A percentile compares a stretch with the other conserved stretches of the same genome.
phyloP scores from a whole-genome alignment of 257 asterid genomes.

The Solanum etuberosum region DNA sequence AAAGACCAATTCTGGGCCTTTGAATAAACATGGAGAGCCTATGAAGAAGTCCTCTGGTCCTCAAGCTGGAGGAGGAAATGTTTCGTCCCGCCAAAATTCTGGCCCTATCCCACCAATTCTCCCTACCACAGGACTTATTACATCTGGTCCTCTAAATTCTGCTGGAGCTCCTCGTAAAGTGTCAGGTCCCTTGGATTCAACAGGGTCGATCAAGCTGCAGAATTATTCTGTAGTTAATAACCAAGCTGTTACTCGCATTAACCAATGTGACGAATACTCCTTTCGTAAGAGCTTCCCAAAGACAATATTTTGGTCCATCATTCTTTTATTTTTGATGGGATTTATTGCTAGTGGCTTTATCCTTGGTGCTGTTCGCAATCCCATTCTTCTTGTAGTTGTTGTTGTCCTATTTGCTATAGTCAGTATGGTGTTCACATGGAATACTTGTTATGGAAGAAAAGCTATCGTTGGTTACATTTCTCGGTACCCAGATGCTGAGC shows the following conservation, averaged over 20 bases:
- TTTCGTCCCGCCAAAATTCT: slow-evolving; percentile 55
- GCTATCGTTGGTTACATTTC: slow-evolving; percentile 53
- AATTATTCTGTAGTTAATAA: slow-evolving; percentile 43
- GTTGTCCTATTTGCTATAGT: slow-evolving; percentile 34
- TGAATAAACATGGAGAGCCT: slow-evolving; percentile 85
- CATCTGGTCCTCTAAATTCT: slow-evolving; percentile 74
- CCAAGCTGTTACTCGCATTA: slow-evolving; percentile 68
- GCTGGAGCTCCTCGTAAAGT: slow-evolving; percentile 70
- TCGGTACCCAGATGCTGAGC: slow-evolving; percentile 63
- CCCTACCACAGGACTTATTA: slow-evolving; percentile 81
- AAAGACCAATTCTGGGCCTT: slow-evolving; percentile 74
- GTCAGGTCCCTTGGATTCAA: slow-evolving; percentile 67
- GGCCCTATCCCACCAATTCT: slow-evolving; percentile 75
- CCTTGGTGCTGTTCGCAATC: slow-evolving; percentile 67
- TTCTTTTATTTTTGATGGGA: slow-evolving; percentile 76
- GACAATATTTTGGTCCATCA: slow-evolving; percentile 58
- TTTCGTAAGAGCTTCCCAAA: slow-evolving; percentile 55
- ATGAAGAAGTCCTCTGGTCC: slow-evolving; percentile 77
- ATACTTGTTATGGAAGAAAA: slow-evolving; percentile 66
- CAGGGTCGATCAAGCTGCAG: slow-evolving; percentile 39
- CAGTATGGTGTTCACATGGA: slow-evolving; percentile 52
- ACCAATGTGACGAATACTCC: slow-evolving; percentile 52
- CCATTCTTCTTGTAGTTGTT: slow-evolving; percentile 51
- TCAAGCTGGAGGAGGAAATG: slow-evolving; percentile 67
- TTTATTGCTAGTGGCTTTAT: slow-evolving; percentile 90